A percentile compares a stretch with the other conserved stretches of the same genome.
These are phyloP conservation scores for Dioszegia hungarica DNA, from an alignment of 768 basidiomycete species.

Conservation along the genomic window DNA sequence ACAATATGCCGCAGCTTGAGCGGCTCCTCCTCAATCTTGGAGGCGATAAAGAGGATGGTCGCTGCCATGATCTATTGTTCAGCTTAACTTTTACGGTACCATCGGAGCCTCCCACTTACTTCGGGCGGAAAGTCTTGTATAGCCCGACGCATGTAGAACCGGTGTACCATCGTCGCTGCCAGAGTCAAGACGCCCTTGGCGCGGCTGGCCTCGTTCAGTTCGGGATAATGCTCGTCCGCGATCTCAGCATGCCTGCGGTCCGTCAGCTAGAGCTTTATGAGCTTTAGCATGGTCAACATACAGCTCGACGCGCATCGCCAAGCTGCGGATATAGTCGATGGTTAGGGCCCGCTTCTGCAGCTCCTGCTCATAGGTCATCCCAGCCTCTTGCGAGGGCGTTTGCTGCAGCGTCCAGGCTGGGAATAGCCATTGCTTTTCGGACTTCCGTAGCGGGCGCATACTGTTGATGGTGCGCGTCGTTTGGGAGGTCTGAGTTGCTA, in stretches of 20 bases:
- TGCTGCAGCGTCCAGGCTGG: slow-evolving; percentile 16
- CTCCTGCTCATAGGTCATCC: slow-evolving; percentile 20
- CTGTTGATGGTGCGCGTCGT: neutral
- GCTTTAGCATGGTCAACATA: slow-evolving; percentile 1
- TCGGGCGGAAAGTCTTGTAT: slow-evolving; percentile 23
- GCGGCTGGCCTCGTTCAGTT: neutral
- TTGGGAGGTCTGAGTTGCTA: neutral
- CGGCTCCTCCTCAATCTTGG: slow-evolving; percentile 45
- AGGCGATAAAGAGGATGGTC: slow-evolving; percentile 44
- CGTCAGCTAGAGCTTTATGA: neutral
- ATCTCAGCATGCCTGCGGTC: neutral
- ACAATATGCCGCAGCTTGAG: slow-evolving; percentile 30
- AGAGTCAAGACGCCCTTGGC: slow-evolving; percentile 23
- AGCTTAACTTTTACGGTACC: neutral
- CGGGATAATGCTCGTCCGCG: neutral
- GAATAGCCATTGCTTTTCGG: slow-evolving; percentile 46
- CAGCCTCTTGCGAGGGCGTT: slow-evolving; percentile 33
- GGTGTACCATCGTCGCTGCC: slow-evolving; percentile 39
- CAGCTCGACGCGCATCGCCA: slow-evolving; percentile 17
- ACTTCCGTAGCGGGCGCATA: slow-evolving; percentile 22
- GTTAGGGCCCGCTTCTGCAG: slow-evolving; percentile 23
- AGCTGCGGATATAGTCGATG: slow-evolving; percentile 28
- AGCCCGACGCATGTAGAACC: slow-evolving; percentile 47
- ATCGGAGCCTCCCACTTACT: neutral
- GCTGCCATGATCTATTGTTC: slow-evolving; percentile 28